A percentile compares a stretch with the other conserved stretches of the same genome.
phyloP scores from a whole-genome alignment of 1,284 basidiomycete genomes.

The Hemileia vastatrix region DNA sequence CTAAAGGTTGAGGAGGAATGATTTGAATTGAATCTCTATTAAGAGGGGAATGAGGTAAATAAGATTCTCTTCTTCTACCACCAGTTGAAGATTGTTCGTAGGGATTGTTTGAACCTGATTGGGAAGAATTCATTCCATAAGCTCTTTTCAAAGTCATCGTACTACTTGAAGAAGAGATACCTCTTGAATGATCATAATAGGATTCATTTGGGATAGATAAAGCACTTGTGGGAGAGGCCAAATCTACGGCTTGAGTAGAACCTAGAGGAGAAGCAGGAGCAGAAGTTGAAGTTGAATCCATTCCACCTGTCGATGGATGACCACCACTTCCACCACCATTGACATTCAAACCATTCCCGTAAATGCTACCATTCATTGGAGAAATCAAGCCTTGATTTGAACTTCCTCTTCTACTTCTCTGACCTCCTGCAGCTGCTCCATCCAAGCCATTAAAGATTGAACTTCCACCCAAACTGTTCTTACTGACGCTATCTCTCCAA shows the following conservation, averaged over 20 bases:
- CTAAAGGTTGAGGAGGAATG: slow-evolving; percentile 35
- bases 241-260: slow-evolving; percentile 6
- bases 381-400: background rate
- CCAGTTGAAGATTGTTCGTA: too few species aligned
- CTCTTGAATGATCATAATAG: slow-evolving; percentile 25
- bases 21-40: too few species aligned
- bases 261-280: slow-evolving; percentile 11
- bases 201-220: slow-evolving; percentile 24
- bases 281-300: background rate
- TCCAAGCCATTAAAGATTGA: slow-evolving; percentile 19
- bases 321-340: background rate
- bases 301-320: too few species aligned
- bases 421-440: slow-evolving; percentile 24
- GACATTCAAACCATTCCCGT: background rate
- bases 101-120: too few species aligned
- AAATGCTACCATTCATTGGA: background rate
- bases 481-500: slow-evolving; percentile 11
- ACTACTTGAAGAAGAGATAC: slow-evolving; percentile 28
- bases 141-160: slow-evolving; percentile 36
- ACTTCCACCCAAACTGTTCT: slow-evolving; percentile 6
- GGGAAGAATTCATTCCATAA: too few species aligned
- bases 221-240: background rate
- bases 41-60: too few species aligned
- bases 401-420: background rate
- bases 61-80: too few species aligned